Conservation (phyloP, 1,284 basidiomycete species). For the Pseudozyma tsukubaensis region DNA sequence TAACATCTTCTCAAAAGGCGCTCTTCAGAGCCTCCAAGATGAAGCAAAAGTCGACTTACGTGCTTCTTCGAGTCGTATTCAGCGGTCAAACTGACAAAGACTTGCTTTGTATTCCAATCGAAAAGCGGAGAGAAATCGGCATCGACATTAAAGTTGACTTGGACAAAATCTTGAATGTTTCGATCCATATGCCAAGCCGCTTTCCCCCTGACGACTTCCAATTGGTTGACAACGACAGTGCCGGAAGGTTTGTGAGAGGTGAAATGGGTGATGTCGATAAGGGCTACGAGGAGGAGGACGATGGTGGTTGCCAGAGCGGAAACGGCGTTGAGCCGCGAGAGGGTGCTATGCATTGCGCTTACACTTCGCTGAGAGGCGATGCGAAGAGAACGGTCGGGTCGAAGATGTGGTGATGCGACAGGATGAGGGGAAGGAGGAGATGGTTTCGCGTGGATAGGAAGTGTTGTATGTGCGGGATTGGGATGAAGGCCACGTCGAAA, state of each 20-base stretch:
- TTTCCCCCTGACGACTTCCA: slow-evolving; percentile 71
- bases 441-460: not conserved
- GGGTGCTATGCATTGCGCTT: slow-evolving; percentile 53
- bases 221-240: slow-evolving; percentile 73
- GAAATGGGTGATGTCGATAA: slow-evolving; percentile 54
- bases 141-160: slow-evolving; percentile 47
- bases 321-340: slow-evolving; percentile 79
- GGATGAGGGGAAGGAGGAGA: too few species aligned
- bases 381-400: not conserved
- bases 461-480: not conserved
- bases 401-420: not conserved
- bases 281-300: slow-evolving; percentile 74
- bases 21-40: too few species aligned
- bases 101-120: slow-evolving; percentile 93
- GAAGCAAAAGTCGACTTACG: slow-evolving; percentile 37
- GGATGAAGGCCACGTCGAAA: slow-evolving; percentile 17
- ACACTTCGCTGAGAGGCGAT: not conserved
- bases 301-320: slow-evolving; percentile 75
- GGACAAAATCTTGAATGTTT: slow-evolving; percentile 58
- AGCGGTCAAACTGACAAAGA: slow-evolving; percentile 74
- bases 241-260: slow-evolving; percentile 71
- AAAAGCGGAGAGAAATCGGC: slow-evolving; percentile 83
- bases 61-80: slow-evolving; percentile 49
- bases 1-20: too few species aligned
- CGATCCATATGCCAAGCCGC: slow-evolving; percentile 58